These are phyloP conservation scores for Jackrogersella minutella DNA, from an alignment of 495 filamentous ascomycete genomes.

Conservation along the genomic window DNA sequence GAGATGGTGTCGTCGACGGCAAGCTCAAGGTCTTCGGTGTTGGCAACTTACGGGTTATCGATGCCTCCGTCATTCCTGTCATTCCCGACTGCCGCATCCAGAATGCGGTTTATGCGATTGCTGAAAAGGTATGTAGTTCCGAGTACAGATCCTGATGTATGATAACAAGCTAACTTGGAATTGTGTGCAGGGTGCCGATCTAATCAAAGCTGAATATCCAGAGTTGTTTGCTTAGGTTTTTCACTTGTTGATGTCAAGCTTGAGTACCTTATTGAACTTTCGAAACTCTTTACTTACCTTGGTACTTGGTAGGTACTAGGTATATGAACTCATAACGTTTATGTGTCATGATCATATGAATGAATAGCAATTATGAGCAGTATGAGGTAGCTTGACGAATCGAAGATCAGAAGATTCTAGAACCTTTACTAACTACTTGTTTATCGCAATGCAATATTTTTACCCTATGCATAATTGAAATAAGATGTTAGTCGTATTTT, in stretches of 20 bases:
- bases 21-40: conserved; percentile 64
- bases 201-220: conserved; percentile 54
- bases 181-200: conserved; percentile 52
- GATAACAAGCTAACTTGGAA: conserved; percentile 18
- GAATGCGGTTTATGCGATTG: conserved; percentile 65
- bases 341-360: neutral
- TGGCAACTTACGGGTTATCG: conserved; percentile 59
- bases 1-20: conserved; percentile 62
- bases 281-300: no score
- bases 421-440: neutral
- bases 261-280: neutral
- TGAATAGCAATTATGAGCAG: neutral
- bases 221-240: conserved; percentile 42
- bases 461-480: neutral
- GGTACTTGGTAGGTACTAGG: no score
- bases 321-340: no score
- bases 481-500: neutral
- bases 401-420: neutral
- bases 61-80: conserved; percentile 57
- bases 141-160: neutral
- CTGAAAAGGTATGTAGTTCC: conserved; percentile 53
- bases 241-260: neutral
- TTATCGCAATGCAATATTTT: neutral
- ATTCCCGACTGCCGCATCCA: conserved; percentile 58
- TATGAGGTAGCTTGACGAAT: neutral